A percentile compares a stretch with the other conserved stretches of the same genome.
phyloP scores from a whole-genome alignment of 495 filamentous ascomycete species.

The Penicillium paxilli region DNA sequence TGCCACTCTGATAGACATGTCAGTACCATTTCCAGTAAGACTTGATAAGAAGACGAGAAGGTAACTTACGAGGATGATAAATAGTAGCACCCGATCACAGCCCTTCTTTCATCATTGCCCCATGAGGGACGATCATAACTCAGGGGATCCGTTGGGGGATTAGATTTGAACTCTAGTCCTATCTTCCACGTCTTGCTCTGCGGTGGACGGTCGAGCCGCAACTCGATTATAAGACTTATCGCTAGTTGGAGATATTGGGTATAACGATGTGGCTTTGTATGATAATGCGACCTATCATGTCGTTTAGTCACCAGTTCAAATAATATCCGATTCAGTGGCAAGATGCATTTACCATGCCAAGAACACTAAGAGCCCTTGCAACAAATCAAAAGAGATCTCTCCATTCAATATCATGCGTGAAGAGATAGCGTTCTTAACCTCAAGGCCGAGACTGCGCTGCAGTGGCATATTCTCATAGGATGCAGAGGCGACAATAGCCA shows the following conservation, averaged over 20 bases:
- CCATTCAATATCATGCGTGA: conserved; percentile 45
- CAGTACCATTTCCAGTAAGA: not conserved
- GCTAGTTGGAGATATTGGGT: conserved; percentile 45
- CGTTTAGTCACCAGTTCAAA: not conserved
- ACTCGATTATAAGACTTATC: conserved; percentile 42
- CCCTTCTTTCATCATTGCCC: conserved; percentile 23
- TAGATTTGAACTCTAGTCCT: conserved; percentile 8
- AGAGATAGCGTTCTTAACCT: conserved; percentile 38
- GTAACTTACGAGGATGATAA: conserved; percentile 24
- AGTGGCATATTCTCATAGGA: conserved; percentile 37
- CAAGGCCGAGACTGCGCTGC: conserved; percentile 34
- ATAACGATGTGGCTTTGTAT: conserved; percentile 38
- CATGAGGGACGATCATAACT: conserved; percentile 13
- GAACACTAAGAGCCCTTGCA: conserved; percentile 48
- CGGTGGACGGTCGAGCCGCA: conserved; percentile 40
- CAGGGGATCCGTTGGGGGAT: not conserved
- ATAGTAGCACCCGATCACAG: conserved; percentile 24
- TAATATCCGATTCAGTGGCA: not conserved
- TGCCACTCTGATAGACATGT: conserved; percentile 7
- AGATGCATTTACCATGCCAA: conserved; percentile 37
- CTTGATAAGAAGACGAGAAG: not conserved
- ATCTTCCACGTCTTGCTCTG: conserved; percentile 26
- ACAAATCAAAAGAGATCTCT: conserved; percentile 48
- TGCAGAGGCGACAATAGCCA: conserved; percentile 39
- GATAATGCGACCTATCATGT: conserved; percentile 26